Evolutionary conservation across 768 basidiomycete genomes (phyloP).

Genomic region (Suillus variegatus): DNA sequence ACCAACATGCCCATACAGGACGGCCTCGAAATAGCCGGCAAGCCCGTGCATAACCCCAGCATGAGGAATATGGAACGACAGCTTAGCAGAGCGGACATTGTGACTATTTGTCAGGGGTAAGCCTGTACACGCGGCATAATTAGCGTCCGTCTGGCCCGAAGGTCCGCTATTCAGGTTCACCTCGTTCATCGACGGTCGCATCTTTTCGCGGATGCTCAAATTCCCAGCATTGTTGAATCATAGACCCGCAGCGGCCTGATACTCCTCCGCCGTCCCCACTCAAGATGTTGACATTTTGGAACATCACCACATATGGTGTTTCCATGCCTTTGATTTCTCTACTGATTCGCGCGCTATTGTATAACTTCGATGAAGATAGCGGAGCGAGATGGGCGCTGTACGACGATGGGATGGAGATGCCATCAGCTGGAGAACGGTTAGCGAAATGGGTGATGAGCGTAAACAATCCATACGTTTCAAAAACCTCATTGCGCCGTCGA

Average conservation of each 20-base stretch:
- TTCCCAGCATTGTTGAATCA: slow-evolving; percentile 95
- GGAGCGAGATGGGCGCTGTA: slow-evolving; percentile 96
- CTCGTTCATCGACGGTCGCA: slow-evolving; percentile 68
- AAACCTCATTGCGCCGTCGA: slow-evolving; percentile 94
- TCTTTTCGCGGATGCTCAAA: slow-evolving; percentile 93
- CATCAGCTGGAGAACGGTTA: slow-evolving; percentile 59
- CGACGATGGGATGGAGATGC: slow-evolving; percentile 94
- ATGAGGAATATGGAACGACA: slow-evolving; percentile 92
- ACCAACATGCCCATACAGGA: slow-evolving; percentile 86
- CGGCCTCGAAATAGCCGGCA: slow-evolving; percentile 96
- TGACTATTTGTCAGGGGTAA: slow-evolving; percentile 94
- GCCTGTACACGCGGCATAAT: slow-evolving; percentile 45
- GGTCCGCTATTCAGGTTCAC: slow-evolving; percentile 36
- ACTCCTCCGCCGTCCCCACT: slow-evolving; percentile 70
- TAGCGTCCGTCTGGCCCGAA: slow-evolving; percentile 13
- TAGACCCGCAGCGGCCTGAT: slow-evolving; percentile 71
- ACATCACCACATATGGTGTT: slow-evolving; percentile 99
- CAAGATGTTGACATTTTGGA: slow-evolving; percentile 88
- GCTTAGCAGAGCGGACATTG: slow-evolving; percentile 84
- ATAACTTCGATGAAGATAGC: slow-evolving; percentile 90
- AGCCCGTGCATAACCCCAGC: slow-evolving; percentile 92
- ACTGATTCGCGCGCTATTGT: slow-evolving; percentile 72
- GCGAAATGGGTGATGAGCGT: slow-evolving; percentile 6
- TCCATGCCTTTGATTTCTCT: slow-evolving; percentile 77
- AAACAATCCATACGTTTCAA: slow-evolving; percentile 65